A percentile compares a stretch with the other conserved stretches of the same genome.
phyloP scores from a whole-genome alignment of 2,329 filamentous ascomycete genomes.

The Stagonosporopsis vannaccii region DNA sequence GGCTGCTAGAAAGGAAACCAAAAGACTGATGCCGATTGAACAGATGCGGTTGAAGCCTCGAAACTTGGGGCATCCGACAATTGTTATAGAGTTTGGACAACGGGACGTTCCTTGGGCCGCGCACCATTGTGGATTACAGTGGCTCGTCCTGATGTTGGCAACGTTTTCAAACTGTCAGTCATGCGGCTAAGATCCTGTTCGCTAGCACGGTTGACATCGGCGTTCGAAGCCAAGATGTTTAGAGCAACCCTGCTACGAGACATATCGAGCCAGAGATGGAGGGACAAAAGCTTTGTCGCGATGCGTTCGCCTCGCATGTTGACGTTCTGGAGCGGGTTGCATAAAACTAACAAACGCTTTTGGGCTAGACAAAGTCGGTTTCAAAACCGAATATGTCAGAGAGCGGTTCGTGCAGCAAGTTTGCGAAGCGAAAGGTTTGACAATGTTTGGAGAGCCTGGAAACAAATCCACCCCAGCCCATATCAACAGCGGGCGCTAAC shows the following conservation, averaged over 20 bases:
- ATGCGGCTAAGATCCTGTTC: conserved; percentile 49
- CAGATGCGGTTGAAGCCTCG: conserved; percentile 48
- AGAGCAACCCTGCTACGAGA: conserved; percentile 49
- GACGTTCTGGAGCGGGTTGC: conserved; percentile 31
- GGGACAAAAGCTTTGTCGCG: conserved; percentile 34
- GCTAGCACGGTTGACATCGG: conserved; percentile 41
- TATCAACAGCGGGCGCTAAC: conserved; percentile 48
- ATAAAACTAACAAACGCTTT: conserved; percentile 41
- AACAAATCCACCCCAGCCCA: conserved; percentile 45
- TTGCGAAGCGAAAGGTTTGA: conserved; percentile 50
- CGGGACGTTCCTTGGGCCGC: conserved; percentile 33
- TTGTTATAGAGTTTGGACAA: conserved; percentile 45
- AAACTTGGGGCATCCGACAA: conserved; percentile 46
- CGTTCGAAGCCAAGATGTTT: conserved; percentile 47
- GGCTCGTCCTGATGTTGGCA: conserved; percentile 50
- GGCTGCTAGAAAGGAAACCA: conserved; percentile 49
- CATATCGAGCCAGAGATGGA: conserved; percentile 46
- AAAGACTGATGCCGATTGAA: conserved; percentile 50
- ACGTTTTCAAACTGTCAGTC: conserved; percentile 52
- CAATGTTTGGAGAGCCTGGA: conserved; percentile 45
- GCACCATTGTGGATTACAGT: conserved; percentile 50
- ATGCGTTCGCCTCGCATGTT: conserved; percentile 35
- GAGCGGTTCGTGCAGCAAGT: conserved; percentile 45
- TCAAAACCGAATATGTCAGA: conserved; percentile 51
- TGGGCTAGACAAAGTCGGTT: conserved; percentile 44